A percentile compares a stretch with the other conserved stretches of the same genome.
These are phyloP conservation scores for Eimeria tenella DNA, from an alignment of 169 alveolate species.

Conservation along the genomic window DNA sequence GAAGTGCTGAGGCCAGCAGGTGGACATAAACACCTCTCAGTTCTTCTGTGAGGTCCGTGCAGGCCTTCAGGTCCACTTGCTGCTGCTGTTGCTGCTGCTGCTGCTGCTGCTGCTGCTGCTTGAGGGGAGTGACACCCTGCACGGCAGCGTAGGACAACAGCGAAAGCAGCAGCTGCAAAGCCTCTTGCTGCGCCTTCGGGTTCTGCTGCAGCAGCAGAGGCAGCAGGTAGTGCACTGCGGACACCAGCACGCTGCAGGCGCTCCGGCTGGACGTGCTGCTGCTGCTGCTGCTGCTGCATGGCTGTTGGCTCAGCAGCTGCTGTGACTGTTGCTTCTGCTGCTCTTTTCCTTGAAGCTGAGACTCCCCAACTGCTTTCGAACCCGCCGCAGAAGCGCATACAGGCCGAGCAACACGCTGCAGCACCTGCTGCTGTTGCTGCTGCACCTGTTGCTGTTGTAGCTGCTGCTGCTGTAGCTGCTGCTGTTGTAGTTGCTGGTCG, in stretches of 20 bases:
- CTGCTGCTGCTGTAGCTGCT: neutral
- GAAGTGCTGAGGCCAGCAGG: conserved; percentile 52
- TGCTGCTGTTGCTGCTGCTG: conserved; percentile 58
- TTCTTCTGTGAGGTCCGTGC: conserved; percentile 12
- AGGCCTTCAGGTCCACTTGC: conserved; percentile 48
- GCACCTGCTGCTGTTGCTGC: neutral
- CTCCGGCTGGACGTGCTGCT: conserved; percentile 26
- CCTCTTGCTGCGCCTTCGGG: conserved; percentile 33
- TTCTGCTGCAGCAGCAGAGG: conserved; percentile 62
- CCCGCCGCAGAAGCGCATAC: conserved; percentile 2
- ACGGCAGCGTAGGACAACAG: conserved; percentile 1
- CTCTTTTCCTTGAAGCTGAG: neutral
- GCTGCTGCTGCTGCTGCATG: neutral
- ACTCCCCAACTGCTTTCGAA: neutral
- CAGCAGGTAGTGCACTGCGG: conserved; percentile 19
- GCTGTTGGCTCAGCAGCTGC: neutral
- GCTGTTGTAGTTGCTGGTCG: neutral
- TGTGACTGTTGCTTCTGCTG: neutral
- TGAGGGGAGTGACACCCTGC: neutral
- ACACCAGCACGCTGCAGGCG: conserved; percentile 24
- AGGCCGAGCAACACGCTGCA: neutral
- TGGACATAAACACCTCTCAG: conserved; percentile 58
- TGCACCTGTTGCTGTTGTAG: neutral
- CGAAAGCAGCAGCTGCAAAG: conserved; percentile 50
- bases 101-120: conserved; percentile 7